Evolutionary conservation across 495 filamentous ascomycete species (phyloP).

Genomic region (Immersiella caudata): DNA sequence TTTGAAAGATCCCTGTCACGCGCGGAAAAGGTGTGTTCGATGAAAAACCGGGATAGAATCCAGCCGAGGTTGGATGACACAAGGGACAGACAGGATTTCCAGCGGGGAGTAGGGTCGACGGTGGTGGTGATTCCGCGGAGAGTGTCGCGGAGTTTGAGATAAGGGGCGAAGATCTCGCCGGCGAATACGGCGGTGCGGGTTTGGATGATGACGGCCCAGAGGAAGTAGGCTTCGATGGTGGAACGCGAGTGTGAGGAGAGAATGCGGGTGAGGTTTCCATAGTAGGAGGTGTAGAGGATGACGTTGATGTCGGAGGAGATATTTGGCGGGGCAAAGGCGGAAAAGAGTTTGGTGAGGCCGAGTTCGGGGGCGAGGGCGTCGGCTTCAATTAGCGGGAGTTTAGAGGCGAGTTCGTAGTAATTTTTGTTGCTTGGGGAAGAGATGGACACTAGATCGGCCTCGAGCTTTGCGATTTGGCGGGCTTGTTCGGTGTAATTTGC

Average conservation of each 20-base stretch:
- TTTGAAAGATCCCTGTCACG: slow-evolving; percentile 46
- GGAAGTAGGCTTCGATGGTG: slow-evolving; percentile 40
- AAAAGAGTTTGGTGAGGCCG: slow-evolving; percentile 56
- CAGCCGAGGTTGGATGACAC: slow-evolving; percentile 61
- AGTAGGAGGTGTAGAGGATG: not conserved
- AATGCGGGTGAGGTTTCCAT: slow-evolving; percentile 29
- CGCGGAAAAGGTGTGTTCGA: slow-evolving; percentile 16
- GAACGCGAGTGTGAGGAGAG: slow-evolving; percentile 17
- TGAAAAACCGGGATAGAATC: slow-evolving; percentile 66
- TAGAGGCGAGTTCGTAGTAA: slow-evolving; percentile 16
- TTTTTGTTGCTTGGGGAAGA: not conserved
- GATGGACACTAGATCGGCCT: not conserved
- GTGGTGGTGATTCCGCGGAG: not conserved
- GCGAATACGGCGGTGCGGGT: slow-evolving; percentile 61
- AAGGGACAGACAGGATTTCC: slow-evolving; percentile 65
- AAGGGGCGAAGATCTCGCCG: not conserved
- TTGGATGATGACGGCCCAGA: slow-evolving; percentile 31
- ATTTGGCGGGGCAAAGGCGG: slow-evolving; percentile 55
- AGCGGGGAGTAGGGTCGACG: slow-evolving; percentile 40
- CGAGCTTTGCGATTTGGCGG: not conserved
- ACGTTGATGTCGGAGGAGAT: slow-evolving; percentile 42
- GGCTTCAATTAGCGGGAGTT: slow-evolving; percentile 53
- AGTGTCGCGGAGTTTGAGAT: not conserved
- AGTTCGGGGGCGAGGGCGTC: slow-evolving; percentile 58
- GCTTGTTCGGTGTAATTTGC: not conserved